Base-by-base conservation (phyloP, 768 basidiomycete species). In the Udeniomyces megalosporus region DNA sequence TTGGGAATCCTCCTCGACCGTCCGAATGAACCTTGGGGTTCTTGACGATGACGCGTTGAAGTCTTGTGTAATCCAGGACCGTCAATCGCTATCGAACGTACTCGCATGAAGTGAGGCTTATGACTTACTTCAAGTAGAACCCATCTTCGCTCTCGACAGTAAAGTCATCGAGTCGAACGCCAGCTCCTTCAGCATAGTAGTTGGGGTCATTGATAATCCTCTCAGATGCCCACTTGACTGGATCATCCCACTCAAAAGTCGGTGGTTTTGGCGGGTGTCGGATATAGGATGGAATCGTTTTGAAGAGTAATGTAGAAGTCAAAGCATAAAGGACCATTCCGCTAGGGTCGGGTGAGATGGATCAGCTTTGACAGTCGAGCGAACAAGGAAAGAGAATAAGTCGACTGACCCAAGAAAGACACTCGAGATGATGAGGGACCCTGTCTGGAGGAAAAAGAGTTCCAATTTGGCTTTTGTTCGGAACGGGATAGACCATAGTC, bases 141-240 rank as follows among this genome's bases (percentile, higher is more conserved):
- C 78, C 78, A 64, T 79, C 78, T 62, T 78, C 76, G 8, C 77
- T 78, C 67, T 76, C 76, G 31, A 78, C 73, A 46, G 70, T 71
- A 68, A 76, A 75, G 61, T 78, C 72, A 45, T 74, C 70, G 17
- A 79, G 76, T 55, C 77, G 76, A 68, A 76, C 74, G 8, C 77
- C 77, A 22, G 75, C 73, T 42, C 72, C 70, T 15, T 64, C 68
- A 2, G 78, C 78, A 69, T 79, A 79, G 69, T 77, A 77, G 58
- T 65, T 65, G n/a, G 77, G 74, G 61, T 78, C 75, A 56, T 76
- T 76, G 44, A 68, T 67, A 60, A 74, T 72, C 58, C 70, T 69
- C 56, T 78, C 77, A 31, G 72, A 70, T 61, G 69, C 67, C 73
- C 74, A 75, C 53, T 72, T 70, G 38, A 66, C 67, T 4, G 72